Evolutionary conservation across 345 rosid genomes (phyloP), one percentile per base, ranked within the genome.

Genomic region (Camelina hispida): DNA sequence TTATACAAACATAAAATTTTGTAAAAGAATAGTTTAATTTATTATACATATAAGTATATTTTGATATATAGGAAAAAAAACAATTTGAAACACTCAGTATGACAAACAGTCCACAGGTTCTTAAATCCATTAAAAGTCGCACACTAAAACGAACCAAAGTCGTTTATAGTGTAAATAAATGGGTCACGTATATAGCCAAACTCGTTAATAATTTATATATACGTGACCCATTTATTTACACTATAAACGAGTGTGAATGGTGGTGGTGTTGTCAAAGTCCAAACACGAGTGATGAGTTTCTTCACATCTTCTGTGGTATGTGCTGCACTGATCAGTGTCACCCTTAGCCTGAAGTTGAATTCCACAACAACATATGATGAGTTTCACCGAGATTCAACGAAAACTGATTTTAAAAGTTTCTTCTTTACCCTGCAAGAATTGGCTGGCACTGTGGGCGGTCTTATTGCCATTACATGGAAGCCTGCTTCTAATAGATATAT

Each of bases 381-480:
- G 10, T 48, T 5, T 20, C 1, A 30, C 28, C 28, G 28, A 25
- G 28, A 0, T 59, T 59, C 59, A 32, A 30, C 47, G 6, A 15
- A 10, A 22, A 22, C 37, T 6, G 1, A 23, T 13, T 16, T 50
- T 6, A 4, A 18, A 17, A 9, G 17, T 12, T 2, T 50, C 12
- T 25, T 14, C 7, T 46, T 25, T 72, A 94, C 25, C 97, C 97
- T 87, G 97, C 97, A 95, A 64, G 93, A 92, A 75, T 95, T 95
- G 44, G 93, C 84, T 73, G 99, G 97, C 68, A 95, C 99, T 20
- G 97, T 92, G 66, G 99, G 99, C 40, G 98, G 99, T 81, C 97
- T 80, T 72, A 92, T 92, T 54, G 99, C 97, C 77, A 91, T 87
- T 47, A 90, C 97, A 62, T 92, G 97, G 69, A 95, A 90, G n/a